phyloP scores from a whole-genome alignment of 495 filamentous ascomycete species.

The Chaetomium cochliodes region DNA sequence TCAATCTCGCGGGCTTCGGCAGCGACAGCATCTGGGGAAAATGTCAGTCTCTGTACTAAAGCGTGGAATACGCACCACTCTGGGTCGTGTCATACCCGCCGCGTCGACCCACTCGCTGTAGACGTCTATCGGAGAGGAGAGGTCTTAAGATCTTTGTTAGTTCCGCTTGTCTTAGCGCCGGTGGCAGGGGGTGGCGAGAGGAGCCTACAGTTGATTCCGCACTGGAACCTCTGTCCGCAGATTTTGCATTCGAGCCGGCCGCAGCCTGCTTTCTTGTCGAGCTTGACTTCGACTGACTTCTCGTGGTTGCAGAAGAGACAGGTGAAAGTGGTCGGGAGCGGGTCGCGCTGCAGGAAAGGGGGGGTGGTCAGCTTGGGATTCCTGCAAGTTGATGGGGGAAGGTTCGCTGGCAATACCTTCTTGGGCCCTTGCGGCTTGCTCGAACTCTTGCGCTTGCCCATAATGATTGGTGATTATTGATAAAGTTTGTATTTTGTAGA shows the following conservation, averaged over 20 bases:
- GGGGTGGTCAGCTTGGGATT: not conserved
- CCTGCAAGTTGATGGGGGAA: not conserved
- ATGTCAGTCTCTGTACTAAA: constrained; percentile 29
- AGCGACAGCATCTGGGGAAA: constrained; percentile 42
- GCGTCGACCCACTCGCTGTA: constrained; percentile 99
- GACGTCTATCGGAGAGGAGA: constrained; percentile 87
- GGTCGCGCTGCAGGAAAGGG: constrained; percentile 62
- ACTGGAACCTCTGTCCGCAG: constrained; percentile 91
- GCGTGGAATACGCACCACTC: constrained; percentile 39
- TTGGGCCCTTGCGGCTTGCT: constrained; percentile 78
- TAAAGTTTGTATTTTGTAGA: not conserved
- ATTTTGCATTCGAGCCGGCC: constrained; percentile 85
- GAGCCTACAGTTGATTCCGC: constrained; percentile 81
- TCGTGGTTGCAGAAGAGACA: constrained; percentile 99
- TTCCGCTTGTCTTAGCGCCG: not conserved
- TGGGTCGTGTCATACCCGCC: constrained; percentile 60
- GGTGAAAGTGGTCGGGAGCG: constrained; percentile 83
- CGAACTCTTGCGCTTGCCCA: constrained; percentile 91
- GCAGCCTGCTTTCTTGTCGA: constrained; percentile 87
- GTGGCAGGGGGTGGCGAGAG: not conserved
- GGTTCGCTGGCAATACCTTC: constrained; percentile 57
- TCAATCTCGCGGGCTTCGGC: constrained; percentile 36
- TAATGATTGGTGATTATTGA: constrained; percentile 13
- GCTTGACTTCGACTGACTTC: constrained; percentile 78
- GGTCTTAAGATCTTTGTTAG: constrained; percentile 53